Base-by-base conservation (phyloP, 495 filamentous ascomycete species). In the Hypoxylon subgilvum region DNA sequence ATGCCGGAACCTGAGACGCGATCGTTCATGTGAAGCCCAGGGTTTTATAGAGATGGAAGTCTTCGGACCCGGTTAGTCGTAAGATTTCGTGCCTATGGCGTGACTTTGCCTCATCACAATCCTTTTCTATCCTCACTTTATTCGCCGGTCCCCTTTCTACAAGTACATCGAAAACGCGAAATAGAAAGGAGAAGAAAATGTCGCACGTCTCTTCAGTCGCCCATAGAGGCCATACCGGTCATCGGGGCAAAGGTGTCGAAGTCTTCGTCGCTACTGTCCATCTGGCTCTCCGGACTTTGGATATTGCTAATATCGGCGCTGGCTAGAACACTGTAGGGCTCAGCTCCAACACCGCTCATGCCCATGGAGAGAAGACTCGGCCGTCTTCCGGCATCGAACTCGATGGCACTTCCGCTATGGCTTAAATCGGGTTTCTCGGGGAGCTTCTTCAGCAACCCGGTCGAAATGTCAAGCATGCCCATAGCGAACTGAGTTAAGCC, bases 401-500 rank as follows among this genome's bases (percentile, higher is more conserved):
- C 76, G 27, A 70, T 68, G 12, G 70, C 66, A 51, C 76, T 79
- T 32, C 69, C 74, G 7, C 55, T 71, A 10, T 72, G 67, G 50
- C 77, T 79, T 27, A 81, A 57, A 41, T 74, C 68, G 50, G 81
- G 81, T 56, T 84, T 84, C 70, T 83, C 81, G 1, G 81, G 81
- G 46, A 84, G 66, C 43, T 78, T 68, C 67, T 84, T 84, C 10
- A 84, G 65, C 55, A 84, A 43, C 0, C 81, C 81, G 1, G 81
- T 80, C 25, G 75, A 79, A 48, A 82, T 83, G 59, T 91, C 87
- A 43, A 92, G 72, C 80, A 89, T 88, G 17, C 82, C 82, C 71
- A 91, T 84, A 16, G 89, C 89, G 63, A 88, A 86, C 46, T 88
- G 85, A 7, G 89, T 86, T 67, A 96, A 87, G 10, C 75, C 71